Conservation (phyloP, 1,139 yeast species). For the Suhomyces coccinellae region DNA sequence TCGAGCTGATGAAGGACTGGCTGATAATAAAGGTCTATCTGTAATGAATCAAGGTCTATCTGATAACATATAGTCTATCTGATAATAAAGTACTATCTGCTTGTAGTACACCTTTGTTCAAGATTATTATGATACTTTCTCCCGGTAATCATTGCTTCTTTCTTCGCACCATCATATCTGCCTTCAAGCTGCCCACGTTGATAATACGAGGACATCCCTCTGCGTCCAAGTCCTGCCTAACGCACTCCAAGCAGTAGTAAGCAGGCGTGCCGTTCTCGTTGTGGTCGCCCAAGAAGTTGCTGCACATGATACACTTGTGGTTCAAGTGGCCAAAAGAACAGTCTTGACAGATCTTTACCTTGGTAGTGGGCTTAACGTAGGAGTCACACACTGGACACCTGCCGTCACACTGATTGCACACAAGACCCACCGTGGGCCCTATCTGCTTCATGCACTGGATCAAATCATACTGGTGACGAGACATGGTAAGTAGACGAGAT, state of each 20-base stretch:
- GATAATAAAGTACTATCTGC: no score
- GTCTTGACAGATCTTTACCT: constrained; percentile 78
- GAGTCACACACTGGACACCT: constrained; percentile 91
- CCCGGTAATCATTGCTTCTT: no score
- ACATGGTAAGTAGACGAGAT: constrained; percentile 64
- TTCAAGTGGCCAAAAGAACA: constrained; percentile 74
- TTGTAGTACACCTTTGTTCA: no score
- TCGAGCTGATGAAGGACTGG: no score
- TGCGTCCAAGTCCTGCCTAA: constrained; percentile 72
- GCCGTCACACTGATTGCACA: constrained; percentile 90
- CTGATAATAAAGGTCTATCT: no score
- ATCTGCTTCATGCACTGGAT: constrained; percentile 86
- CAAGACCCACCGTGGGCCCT: constrained; percentile 66
- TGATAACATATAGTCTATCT: no score
- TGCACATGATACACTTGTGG: constrained; percentile 75
- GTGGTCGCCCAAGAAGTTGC: constrained; percentile 48
- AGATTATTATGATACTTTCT: no score
- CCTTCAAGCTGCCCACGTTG: constrained; percentile 74
- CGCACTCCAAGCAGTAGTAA: constrained; percentile 86
- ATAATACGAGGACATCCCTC: constrained; percentile 92
- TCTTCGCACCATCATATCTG: constrained; percentile 50
- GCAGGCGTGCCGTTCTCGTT: constrained; percentile 56
- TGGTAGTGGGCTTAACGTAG: constrained; percentile 70
- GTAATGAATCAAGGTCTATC: no score
- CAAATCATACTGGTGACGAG: constrained; percentile 87